phyloP scores from a whole-genome alignment of 352 stramenopile genomes.

The Pythium brassicae region DNA sequence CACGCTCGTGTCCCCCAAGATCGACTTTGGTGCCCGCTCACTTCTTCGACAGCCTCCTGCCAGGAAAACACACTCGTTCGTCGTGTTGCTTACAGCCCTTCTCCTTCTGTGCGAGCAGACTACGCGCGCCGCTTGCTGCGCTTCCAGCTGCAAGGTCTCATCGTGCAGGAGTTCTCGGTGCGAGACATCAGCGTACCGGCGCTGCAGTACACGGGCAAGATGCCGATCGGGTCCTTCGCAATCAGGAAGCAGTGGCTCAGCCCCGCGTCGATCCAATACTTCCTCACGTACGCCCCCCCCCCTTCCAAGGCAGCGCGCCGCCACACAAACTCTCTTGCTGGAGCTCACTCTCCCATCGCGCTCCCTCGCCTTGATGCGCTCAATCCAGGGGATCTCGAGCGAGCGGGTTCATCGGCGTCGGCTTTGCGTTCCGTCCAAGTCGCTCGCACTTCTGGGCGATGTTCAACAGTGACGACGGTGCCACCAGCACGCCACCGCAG shows the following conservation, averaged over 20 bases:
- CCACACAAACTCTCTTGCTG: neutral
- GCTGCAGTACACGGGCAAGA: slow-evolving; percentile 15
- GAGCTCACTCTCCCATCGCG: too few relatives aligned
- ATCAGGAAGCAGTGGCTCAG: slow-evolving; percentile 38
- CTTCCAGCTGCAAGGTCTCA: slow-evolving; percentile 32
- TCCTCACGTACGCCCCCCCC: slow-evolving; percentile 23
- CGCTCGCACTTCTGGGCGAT: slow-evolving; percentile 40
- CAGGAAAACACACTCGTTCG: too few relatives aligned
- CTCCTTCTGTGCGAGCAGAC: slow-evolving; percentile 18
- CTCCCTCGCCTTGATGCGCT: neutral
- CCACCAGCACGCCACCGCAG: neutral
- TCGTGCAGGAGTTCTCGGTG: slow-evolving; percentile 22
- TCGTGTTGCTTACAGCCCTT: neutral
- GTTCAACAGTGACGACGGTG: slow-evolving; percentile 1
- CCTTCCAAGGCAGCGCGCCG: neutral
- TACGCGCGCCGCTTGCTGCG: slow-evolving; percentile 51
- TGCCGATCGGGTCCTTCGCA: slow-evolving; percentile 37
- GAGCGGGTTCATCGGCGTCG: slow-evolving; percentile 51
- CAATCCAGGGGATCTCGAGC: slow-evolving; percentile 27
- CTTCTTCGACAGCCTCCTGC: too few relatives aligned
- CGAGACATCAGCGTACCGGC: slow-evolving; percentile 25
- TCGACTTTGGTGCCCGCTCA: slow-evolving; percentile 39
- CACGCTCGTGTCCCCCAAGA: slow-evolving; percentile 2
- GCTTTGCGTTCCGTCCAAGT: slow-evolving; percentile 28
- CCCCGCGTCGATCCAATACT: slow-evolving; percentile 40